phyloP scores from a whole-genome alignment of 2,329 filamentous ascomycete genomes.

The Cytospora mali region DNA sequence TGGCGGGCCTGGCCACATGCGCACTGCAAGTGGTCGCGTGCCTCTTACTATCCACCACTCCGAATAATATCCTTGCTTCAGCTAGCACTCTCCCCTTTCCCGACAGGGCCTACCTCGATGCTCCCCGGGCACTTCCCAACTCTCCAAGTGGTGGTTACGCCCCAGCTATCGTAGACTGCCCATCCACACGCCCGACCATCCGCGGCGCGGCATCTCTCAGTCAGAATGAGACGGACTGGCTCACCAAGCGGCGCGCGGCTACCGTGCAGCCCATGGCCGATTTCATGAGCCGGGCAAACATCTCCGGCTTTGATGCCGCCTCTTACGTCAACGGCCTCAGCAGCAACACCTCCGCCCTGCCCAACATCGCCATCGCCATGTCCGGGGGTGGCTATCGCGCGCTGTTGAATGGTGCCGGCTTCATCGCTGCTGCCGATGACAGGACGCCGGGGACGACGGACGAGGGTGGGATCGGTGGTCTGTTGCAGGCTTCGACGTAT shows the following conservation, averaged over 20 bases:
- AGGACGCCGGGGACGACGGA: slow-evolving; percentile 65
- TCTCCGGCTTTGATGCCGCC: slow-evolving; percentile 76
- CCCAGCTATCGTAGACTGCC: slow-evolving; percentile 70
- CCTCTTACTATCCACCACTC: slow-evolving; percentile 8
- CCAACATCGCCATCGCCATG: slow-evolving; percentile 71
- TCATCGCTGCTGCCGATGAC: slow-evolving; percentile 76
- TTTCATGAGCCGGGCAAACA: slow-evolving; percentile 71
- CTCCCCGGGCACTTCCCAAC: slow-evolving; percentile 41
- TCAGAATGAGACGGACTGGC: slow-evolving; percentile 71
- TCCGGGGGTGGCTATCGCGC: slow-evolving; percentile 87
- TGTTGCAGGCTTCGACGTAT: slow-evolving; percentile 82
- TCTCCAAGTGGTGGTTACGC: slow-evolving; percentile 65
- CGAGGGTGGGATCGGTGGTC: slow-evolving; percentile 72
- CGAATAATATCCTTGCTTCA: not conserved
- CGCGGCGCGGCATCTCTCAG: slow-evolving; percentile 67
- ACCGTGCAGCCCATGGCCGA: slow-evolving; percentile 76
- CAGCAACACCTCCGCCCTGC: slow-evolving; percentile 60
- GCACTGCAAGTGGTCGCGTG: slow-evolving; percentile 4
- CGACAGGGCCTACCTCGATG: slow-evolving; percentile 20
- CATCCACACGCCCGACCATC: slow-evolving; percentile 67
- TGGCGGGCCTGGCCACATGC: slow-evolving; percentile 7
- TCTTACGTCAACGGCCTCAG: slow-evolving; percentile 68
- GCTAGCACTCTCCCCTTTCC: slow-evolving; percentile 6
- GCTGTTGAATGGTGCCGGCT: slow-evolving; percentile 81
- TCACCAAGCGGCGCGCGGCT: slow-evolving; percentile 69